Base-by-base conservation (phyloP, 129 eudicot genomes). In the Saposhnikovia divaricata region DNA sequence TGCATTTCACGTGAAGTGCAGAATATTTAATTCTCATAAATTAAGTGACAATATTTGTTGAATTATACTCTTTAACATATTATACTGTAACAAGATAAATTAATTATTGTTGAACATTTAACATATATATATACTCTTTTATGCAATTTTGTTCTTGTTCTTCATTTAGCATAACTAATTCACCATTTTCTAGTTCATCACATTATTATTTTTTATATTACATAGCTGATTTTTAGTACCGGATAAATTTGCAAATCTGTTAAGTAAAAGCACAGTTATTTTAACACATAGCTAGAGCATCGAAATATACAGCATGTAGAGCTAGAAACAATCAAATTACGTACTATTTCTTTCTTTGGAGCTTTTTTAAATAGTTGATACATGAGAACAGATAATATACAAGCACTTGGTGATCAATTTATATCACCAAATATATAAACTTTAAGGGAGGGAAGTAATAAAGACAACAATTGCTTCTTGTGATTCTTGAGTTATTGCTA, bases 401-500 rank as follows among this genome's bases (percentile, higher is more conserved):
- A 65, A 65, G 9, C 38, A 65, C 40, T 31, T 28, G 72, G 72
- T 31, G 40, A 27, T 65, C 71, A 27, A 65, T 65, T 65, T 65
- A 65, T 65, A 65, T 65, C 72, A 65, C 72, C 72, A 65, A 11
- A 65, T 43, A 31, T 31, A 0, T 21, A 23, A 44, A 77, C 46
- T n/a, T 19, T 6, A 37, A 57, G 21, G 19, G 4, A 55, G 11
- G 2, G 25, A 77, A 40, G 18, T 6, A 38, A 77, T 59, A 18
- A 38, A 77, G 45, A 40, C 48, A 77, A 3, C 73, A 77, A 77
- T 37, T 43, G 16, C 71, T 23, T 37, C 8, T 50, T 50, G 68
- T 53, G 70, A 55, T 77, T 59, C 50, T 37, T 77, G 44, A 37
- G 27, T 72, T 39, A 40, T 72, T 72, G 76, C 37, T 72, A 51